These are phyloP conservation scores for Kodamaea derodonti DNA, from an alignment of 1,139 yeast species.

Conservation along the genomic window DNA sequence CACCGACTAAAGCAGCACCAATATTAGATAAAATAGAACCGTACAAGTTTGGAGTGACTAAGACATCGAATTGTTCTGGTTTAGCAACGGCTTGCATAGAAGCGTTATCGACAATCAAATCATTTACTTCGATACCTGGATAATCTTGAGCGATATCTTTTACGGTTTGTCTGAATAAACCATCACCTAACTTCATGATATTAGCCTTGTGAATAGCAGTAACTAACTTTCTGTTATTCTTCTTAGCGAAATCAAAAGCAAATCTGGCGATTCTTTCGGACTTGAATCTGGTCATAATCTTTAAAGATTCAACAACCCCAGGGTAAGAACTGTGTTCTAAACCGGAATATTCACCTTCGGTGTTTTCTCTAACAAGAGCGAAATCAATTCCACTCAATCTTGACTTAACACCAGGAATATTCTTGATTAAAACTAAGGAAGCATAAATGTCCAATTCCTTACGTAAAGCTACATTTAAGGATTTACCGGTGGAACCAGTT, in stretches of 20 bases:
- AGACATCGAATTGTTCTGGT: constrained; percentile 97
- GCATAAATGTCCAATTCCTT: constrained; percentile 96
- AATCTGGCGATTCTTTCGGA: constrained; percentile 97
- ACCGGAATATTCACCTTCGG: constrained; percentile 98
- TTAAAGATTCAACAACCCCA: constrained; percentile 95
- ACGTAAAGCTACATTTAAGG: constrained; percentile 93
- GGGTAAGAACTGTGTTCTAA: constrained; percentile 96
- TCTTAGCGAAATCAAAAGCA: constrained; percentile 92
- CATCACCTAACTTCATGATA: constrained; percentile 98
- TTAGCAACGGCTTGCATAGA: constrained; percentile 98
- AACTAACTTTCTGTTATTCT: constrained; percentile 87
- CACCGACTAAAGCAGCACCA: constrained; percentile 98
- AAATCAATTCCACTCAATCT: constrained; percentile 86
- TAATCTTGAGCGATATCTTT: constrained; percentile 87
- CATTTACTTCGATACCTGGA: constrained; percentile 79
- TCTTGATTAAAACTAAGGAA: constrained; percentile 86
- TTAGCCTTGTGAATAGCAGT: constrained; percentile 99
- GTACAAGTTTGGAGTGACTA: constrained; percentile 96
- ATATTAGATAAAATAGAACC: constrained; percentile 96
- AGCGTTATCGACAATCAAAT: constrained; percentile 97
- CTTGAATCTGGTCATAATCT: constrained; percentile 91
- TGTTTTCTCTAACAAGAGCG: constrained; percentile 94
- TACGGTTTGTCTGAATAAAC: constrained; percentile 92
- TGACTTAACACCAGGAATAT: constrained; percentile 90
- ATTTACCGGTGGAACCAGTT: constrained; percentile 52